Base-by-base conservation (phyloP, 805 yeast genomes). In the Wickerhamomyces xylosicus region DNA sequence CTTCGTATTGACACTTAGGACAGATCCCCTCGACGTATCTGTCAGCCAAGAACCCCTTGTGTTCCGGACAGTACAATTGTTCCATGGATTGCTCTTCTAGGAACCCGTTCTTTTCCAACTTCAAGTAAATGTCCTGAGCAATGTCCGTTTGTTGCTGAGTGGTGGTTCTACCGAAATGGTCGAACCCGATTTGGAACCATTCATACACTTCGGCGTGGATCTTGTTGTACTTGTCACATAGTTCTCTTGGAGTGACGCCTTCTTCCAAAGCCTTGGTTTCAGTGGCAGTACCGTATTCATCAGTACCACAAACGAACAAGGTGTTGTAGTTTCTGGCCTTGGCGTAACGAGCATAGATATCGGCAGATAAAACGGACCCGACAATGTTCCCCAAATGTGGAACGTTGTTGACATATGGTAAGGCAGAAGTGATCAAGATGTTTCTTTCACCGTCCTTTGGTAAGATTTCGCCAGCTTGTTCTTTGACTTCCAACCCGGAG, bases 231-330 rank as follows among this genome's bases (percentile, higher is more conserved):
- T 90, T 92, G 61, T 82, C 86, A 71, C 97, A 92, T 51, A 92
- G 69, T 58, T 86, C 81, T 52, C 75, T 68, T 37, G 99, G 98
- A 3, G 95, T 73, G 43, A 85, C 82, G 33, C 82, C 79, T 56
- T 92, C 98, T 59, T 90, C 97, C 37, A 92, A 65, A 10, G 98
- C 98, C 64, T 90, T 92, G 21, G 98, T 92, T 63, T 92, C 99
- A 14, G 98, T 92, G 35, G 99, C 99, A 41, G 99, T 92, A 59
- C 99, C 99, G 59, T 92, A 92, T 65, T 92, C 99, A 59, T 92
- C 99, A 31, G 98, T 92, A 65, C 99, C 99, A 63, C 98, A 87
- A 41, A 92, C 64, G 55, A 67, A 92, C 47, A 92, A 66, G 17
- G 95, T 70, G 59, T 89, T 92, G 65, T 81, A 80, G 61, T 86